Base-by-base conservation (phyloP, 352 stramenopile species). In the Globisporangium heterothallicum region DNA sequence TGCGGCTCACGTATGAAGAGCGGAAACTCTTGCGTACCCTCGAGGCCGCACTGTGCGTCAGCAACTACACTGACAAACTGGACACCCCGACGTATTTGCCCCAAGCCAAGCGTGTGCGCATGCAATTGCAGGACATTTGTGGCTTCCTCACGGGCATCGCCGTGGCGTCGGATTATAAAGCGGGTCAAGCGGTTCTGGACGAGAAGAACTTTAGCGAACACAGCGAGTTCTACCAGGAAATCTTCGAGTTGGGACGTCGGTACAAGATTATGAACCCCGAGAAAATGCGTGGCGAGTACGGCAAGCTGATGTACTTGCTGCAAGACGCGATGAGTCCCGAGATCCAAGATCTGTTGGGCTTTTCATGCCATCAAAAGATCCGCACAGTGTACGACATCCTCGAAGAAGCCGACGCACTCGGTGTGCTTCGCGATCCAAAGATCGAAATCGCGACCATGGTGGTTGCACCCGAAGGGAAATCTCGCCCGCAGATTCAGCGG, bases 221-320 rank as follows among this genome's bases (percentile, higher is more conserved):
- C 58, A 74, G 85, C 43, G 66, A 71, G 18, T 94, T 97, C 25
- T 97, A 96, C 51, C 87, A 92, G 42, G 80, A 91, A 46, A 74
- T 92, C 35, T 97, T 98, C 58, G 95, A 98, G 68, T 72, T 98
- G 16, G 92, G 86, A 9, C 73, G 95, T 36, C 80, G 95, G 30
- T 97, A 98, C 74, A 98, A 98, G 74, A 98, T 98, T 58, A 98
- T 98, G 92, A 98, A 98, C 74, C 95, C 95, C 6, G 95, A 98
- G 72, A 98, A 98, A 66, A 97, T 98, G 93, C 82, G 95, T 21
- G 88, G 87, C 38, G 92, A 98, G 58, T 98, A 98, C 65, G 95
- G 94, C 55, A 98, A 98, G 76, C 82, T 98, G 50, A 94, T 98
- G 68, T 97, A 97, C 59, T 56, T 98, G 22, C 58, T 98, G 41